Evolutionary conservation across 148 eudicot species (phyloP).

Genomic region (Salicornia ramosissima): DNA sequence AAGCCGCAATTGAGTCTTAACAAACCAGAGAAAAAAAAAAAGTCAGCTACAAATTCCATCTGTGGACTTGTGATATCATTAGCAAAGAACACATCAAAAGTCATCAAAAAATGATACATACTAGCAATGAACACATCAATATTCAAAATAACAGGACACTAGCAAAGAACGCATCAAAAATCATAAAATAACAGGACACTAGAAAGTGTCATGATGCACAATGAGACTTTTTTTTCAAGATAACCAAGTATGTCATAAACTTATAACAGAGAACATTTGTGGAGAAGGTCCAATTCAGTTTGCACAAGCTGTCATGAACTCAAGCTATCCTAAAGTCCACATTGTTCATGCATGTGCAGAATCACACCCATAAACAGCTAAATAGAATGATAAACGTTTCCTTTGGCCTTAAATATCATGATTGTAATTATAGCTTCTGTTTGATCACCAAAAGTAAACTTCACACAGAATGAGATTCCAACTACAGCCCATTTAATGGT

Average conservation of each 20-base stretch:
- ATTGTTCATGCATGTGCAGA: not conserved
- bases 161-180: constrained; percentile 4
- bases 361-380: not conserved
- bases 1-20: constrained; percentile 85
- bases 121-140: not conserved
- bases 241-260: too few species aligned
- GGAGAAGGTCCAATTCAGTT: not conserved
- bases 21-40: constrained; percentile 18
- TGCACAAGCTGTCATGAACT: not conserved
- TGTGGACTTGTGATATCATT: not conserved
- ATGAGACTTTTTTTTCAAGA: not conserved
- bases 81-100: constrained; percentile 4
- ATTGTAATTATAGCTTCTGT: too few species aligned
- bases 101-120: not conserved
- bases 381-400: not conserved
- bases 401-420: not conserved
- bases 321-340: not conserved
- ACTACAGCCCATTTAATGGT: too few species aligned
- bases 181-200: not conserved
- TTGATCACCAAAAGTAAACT: not conserved
- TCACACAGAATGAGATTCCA: not conserved
- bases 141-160: not conserved
- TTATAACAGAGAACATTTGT: too few species aligned
- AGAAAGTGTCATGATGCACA: not conserved
- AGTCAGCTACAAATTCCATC: not conserved